Evolutionary conservation across 345 rosid species (phyloP), one percentile per base, ranked within the genome.

Genomic region (Garcia nutans): DNA sequence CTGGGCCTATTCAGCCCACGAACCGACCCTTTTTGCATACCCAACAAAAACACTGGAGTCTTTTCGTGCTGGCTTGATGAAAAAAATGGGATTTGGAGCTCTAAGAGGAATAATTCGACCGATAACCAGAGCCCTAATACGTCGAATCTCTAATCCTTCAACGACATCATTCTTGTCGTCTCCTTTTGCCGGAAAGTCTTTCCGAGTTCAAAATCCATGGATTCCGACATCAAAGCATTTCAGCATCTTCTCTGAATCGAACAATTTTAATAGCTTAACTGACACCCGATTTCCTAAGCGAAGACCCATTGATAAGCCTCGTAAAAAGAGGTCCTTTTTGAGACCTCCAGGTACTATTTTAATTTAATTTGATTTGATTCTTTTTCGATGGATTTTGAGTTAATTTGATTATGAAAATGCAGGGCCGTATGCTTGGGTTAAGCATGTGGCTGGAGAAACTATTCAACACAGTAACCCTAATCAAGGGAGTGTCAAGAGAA

Each of bases 341-440:
- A 89, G 84, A 70, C 95, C 97, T 65, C 86, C 92, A 66, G 98
- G 98, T 90, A 62, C 41, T 62, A 9, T 0, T 17, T 1, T 54
- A 12, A 19, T 45, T 9, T 10, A 12, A 45, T 33, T 33, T 33
- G 5, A 33, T 33, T 33, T 37, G 5, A 3, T 37, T 37, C 6
- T 37, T 37, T 37, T 37, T 37, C 6, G 41, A 37, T 37, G 41
- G 41, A 37, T 37, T 37, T 37, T 37, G 41, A 6, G 41, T 6
- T 68, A 68, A 56, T 16, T 62, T 71, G 65, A 10, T 57, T 60
- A 59, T 11, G 19, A 26, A 78, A 61, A 3, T 90, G 86, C 86
- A 91, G 97, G 97, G 24, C 97, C 98, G 0, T 89, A 87, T 87
- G 94, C 95, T 50, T 92, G 93, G 89, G 91, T 91, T 59, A 87